A percentile compares a stretch with the other conserved stretches of the same genome.
phyloP scores from a whole-genome alignment of 202 grass and related monocot genomes.

The Alloteropsis angusta region DNA sequence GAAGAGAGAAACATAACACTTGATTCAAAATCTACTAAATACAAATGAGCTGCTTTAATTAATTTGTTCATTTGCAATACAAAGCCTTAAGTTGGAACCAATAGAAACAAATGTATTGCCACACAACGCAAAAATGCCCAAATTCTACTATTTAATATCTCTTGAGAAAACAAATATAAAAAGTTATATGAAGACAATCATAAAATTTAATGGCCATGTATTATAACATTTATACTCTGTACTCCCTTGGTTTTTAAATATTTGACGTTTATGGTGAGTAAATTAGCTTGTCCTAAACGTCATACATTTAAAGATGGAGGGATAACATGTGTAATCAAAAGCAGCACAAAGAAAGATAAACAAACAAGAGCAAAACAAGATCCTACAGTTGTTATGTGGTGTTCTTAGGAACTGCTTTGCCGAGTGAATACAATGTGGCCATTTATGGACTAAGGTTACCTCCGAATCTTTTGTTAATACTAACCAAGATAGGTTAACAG shows the following conservation, averaged over 20 bases:
- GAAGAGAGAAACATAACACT: neutral
- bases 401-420: slow-evolving; percentile 9
- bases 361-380: slow-evolving; percentile 10
- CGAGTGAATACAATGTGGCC: neutral
- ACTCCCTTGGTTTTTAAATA: neutral
- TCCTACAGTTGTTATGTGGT: neutral
- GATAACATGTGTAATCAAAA: neutral
- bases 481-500: slow-evolving; percentile 6
- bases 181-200: neutral
- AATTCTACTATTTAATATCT: neutral
- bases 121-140: neutral
- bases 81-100: too few species aligned
- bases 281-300: neutral
- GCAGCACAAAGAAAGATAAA: slow-evolving; percentile 2
- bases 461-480: neutral
- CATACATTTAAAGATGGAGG: neutral
- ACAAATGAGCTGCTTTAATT: too few species aligned
- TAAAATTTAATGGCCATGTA: neutral
- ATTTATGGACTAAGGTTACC: neutral
- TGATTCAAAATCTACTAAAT: neutral
- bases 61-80: too few species aligned
- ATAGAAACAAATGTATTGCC: too few species aligned
- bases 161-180: neutral
- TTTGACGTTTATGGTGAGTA: neutral
- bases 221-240: neutral